A percentile compares a stretch with the other conserved stretches of the same genome.
Conservation (phyloP, 306 rosid species). For the Quercus engelmannii region DNA sequence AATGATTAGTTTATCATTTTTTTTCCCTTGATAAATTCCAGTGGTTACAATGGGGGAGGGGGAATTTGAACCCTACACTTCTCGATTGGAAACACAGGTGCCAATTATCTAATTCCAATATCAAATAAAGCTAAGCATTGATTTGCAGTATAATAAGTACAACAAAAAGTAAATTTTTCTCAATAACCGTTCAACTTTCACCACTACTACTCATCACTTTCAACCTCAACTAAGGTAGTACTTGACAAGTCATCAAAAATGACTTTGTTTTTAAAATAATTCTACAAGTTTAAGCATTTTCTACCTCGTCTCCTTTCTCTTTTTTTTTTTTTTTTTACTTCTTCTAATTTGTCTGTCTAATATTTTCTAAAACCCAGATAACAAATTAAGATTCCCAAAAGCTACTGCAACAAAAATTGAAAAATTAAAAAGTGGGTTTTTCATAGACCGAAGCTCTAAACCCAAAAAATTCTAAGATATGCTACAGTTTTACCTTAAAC, state of each 20-base stretch:
- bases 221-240: neutral
- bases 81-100: neutral
- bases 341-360: neutral
- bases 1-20: too few species aligned
- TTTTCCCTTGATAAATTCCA: too few species aligned
- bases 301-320: neutral
- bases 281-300: neutral
- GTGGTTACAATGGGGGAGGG: too few species aligned
- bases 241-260: neutral
- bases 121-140: neutral
- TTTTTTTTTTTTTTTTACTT: too few species aligned
- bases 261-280: neutral
- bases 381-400: neutral
- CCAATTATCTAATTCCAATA: neutral
- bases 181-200: neutral
- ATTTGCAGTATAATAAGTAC: neutral
- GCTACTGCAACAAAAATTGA: neutral
- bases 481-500: neutral
- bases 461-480: neutral
- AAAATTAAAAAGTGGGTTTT: neutral
- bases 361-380: neutral
- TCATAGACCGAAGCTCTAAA: neutral
- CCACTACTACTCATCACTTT: neutral
- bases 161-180: neutral
- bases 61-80: too few species aligned